Evolutionary conservation across 441 rosid genomes (phyloP).

Genomic region (Populus hybrid): DNA sequence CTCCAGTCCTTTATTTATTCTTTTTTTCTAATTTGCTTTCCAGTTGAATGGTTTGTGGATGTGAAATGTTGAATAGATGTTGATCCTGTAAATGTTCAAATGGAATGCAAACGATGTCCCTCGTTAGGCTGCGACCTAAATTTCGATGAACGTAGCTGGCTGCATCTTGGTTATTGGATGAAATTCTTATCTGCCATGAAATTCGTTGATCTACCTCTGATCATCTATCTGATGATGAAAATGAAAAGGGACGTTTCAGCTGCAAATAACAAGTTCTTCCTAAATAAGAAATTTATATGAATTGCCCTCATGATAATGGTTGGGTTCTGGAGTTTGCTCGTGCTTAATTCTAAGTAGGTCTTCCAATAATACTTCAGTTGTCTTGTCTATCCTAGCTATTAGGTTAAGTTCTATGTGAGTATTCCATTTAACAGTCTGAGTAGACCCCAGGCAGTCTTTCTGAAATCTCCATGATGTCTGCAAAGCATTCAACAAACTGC

Average conservation of each 20-base stretch:
- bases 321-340: neutral
- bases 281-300: neutral
- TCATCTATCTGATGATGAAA: neutral
- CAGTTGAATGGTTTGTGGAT: neutral
- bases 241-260: neutral
- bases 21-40: neutral
- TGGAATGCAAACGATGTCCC: neutral
- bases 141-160: neutral
- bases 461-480: neutral
- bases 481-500: neutral
- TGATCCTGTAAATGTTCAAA: neutral
- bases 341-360: neutral
- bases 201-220: neutral
- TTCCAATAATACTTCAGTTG: neutral
- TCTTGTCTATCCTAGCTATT: no score
- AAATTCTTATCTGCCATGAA: neutral
- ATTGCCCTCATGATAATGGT: neutral
- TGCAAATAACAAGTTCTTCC: neutral
- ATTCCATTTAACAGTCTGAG: neutral
- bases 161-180: neutral
- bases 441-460: neutral
- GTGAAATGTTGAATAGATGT: neutral
- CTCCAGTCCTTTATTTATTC: neutral
- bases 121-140: neutral
- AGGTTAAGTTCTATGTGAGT: neutral